A percentile compares a stretch with the other conserved stretches of the same genome.
Evolutionary conservation across 2,329 filamentous ascomycete species (phyloP).

Genomic region (Lecanoromycetidae sp.): DNA sequence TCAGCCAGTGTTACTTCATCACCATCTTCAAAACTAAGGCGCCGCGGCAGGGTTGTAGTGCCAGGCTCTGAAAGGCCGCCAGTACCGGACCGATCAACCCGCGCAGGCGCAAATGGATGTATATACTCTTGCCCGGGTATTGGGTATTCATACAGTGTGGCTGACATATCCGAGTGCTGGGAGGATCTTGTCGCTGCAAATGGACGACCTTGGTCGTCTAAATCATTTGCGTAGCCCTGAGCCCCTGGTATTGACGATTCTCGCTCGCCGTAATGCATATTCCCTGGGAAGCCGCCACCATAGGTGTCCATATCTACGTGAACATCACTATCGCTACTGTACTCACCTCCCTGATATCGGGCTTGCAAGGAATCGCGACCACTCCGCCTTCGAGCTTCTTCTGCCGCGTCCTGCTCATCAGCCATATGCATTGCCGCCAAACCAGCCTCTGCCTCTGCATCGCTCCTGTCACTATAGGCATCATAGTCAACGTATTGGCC

Average conservation of each 20-base stretch:
- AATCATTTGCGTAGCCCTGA: conserved; percentile 2
- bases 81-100: conserved; percentile 80
- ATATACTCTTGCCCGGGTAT: conserved; percentile 21
- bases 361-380: conserved; percentile 36
- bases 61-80: conserved; percentile 72
- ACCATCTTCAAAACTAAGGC: conserved; percentile 83
- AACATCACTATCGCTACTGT: conserved; percentile 58
- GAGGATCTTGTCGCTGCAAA: conserved; percentile 36
- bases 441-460: conserved; percentile 76
- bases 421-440: conserved; percentile 73
- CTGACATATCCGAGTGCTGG: conserved; percentile 22
- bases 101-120: conserved; percentile 48
- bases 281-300: conserved; percentile 57
- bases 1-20: conserved; percentile 59
- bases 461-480: conserved; percentile 60
- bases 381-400: conserved; percentile 47
- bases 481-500: conserved; percentile 36
- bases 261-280: conserved; percentile 48
- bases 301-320: conserved; percentile 61
- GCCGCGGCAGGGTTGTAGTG: conserved; percentile 45
- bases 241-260: background rate
- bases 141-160: conserved; percentile 13
- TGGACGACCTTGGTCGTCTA: conserved; percentile 37
- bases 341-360: conserved; percentile 26
- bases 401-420: conserved; percentile 59